Base-by-base conservation (phyloP, 2,329 filamentous ascomycete species). In the Amphichorda felina region DNA sequence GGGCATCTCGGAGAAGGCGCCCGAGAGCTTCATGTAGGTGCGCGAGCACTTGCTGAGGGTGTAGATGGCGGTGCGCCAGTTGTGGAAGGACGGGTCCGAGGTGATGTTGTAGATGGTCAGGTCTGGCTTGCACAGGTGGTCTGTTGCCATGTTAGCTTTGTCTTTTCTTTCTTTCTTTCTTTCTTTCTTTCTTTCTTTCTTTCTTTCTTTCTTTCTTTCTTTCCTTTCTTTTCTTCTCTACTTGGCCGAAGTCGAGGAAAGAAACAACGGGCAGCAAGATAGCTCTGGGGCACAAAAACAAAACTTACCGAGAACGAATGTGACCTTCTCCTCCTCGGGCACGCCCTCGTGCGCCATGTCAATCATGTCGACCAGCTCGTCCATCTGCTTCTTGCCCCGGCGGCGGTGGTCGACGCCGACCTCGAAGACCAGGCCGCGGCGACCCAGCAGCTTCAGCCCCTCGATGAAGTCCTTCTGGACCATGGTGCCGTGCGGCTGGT, bases 11-110 rank as follows among this genome's bases (percentile, higher is more conserved):
- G 81, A 77, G 56, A 95, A 88, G 32, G 70, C 74, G 7, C 89
- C 89, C 0, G 82, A 89, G n/a, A 95, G 71, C 63, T 95, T 94
- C 72, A 95, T 83, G 62, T 82, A 93, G n/a, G 79, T 76, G 34
- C 66, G 70, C 33, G 66, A 60, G 51, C 72, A 73, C 39, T 69
- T 69, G 45, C 78, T 72, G 49, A 93, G 75, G 8, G 70, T 65
- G 46, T 72, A 72, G 50, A 94, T 75, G 41, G 75, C 68, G 11
- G 68, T 65, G 37, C 74, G 73, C 84, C 85, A 94, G 37, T 72
- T 70, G 38, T 70, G 56, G 54, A 82, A 87, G 18, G 68, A 63
- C 1, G 69, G 63, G 48, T 76, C 68, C 25, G 56, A 64, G 33
- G 62, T 67, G 42, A 57, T 45, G 53, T 71, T 79, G 60, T 69